These are phyloP conservation scores for Bjerkandera adusta DNA, from an alignment of 1,284 basidiomycete genomes.

Conservation along the genomic window DNA sequence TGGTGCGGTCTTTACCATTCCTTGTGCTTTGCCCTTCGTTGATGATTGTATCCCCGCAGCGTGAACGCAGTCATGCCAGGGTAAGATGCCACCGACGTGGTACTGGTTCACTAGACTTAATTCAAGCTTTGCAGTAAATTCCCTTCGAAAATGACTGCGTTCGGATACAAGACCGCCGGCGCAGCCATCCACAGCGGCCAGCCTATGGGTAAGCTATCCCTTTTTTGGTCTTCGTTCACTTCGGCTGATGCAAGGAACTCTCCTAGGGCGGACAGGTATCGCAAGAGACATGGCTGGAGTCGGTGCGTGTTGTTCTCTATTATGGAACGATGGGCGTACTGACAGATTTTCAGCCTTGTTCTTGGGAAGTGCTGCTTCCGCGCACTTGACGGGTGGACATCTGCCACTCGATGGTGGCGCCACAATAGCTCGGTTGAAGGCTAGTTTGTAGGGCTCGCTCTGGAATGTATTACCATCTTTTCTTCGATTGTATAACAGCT, in stretches of 20 bases:
- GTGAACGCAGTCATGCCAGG: constrained; percentile 88
- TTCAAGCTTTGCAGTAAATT: constrained; percentile 52
- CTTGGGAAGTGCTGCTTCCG: constrained; percentile 50
- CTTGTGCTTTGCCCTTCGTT: constrained; percentile 4
- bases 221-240: not conserved
- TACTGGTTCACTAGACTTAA: not conserved
- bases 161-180: constrained; percentile 59
- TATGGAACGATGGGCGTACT: not conserved
- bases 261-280: constrained; percentile 60
- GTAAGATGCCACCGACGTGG: constrained; percentile 32
- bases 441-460: constrained; percentile 17
- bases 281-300: constrained; percentile 77
- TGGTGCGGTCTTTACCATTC: constrained; percentile 46
- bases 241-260: constrained; percentile 5
- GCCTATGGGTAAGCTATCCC: constrained; percentile 52
- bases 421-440: constrained; percentile 18
- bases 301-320: constrained; percentile 26
- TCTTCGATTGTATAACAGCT: too few relatives aligned
- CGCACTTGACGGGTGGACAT: constrained; percentile 56
- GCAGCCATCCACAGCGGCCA: constrained; percentile 49
- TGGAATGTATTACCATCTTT: too few relatives aligned
- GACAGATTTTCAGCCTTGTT: constrained; percentile 43
- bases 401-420: constrained; percentile 70
- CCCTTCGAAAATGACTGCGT: constrained; percentile 87
- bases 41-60: constrained; percentile 31